phyloP scores from a whole-genome alignment of 1,284 basidiomycete species.

The Chiua sp. region DNA sequence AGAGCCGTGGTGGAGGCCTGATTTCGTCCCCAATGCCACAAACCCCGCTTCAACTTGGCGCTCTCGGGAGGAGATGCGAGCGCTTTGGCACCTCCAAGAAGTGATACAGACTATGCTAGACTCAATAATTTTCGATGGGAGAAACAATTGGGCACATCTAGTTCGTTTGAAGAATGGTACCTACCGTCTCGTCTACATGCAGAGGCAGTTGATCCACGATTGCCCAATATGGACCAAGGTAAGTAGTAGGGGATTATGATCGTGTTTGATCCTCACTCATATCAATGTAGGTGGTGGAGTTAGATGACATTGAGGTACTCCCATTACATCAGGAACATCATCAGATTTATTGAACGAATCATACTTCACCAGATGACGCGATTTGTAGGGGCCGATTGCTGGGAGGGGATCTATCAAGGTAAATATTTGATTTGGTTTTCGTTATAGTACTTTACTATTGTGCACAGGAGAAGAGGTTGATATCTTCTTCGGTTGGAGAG shows the following conservation, averaged over 20 bases:
- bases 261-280: constrained; percentile 15
- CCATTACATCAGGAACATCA: background rate
- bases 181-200: constrained; percentile 41
- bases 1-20: constrained; percentile 32
- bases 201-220: constrained; percentile 39
- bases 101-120: constrained; percentile 45
- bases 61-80: constrained; percentile 25
- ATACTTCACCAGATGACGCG: constrained; percentile 29
- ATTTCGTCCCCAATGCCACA: background rate
- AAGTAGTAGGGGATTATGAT: background rate
- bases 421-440: background rate
- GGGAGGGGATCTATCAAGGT: constrained; percentile 40
- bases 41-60: background rate
- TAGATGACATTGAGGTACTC: constrained; percentile 37
- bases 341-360: background rate
- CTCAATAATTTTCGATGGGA: constrained; percentile 45
- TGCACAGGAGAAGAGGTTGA: constrained; percentile 38
- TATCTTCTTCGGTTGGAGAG: constrained; percentile 41
- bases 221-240: constrained; percentile 45
- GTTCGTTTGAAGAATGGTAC: constrained; percentile 35
- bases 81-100: constrained; percentile 32
- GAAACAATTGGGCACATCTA: constrained; percentile 51
- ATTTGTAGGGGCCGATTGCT: constrained; percentile 22
- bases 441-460: background rate
- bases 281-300: constrained; percentile 33